phyloP scores from a whole-genome alignment of 2,329 filamentous ascomycete genomes.

The Scedosporium dehoogii region DNA sequence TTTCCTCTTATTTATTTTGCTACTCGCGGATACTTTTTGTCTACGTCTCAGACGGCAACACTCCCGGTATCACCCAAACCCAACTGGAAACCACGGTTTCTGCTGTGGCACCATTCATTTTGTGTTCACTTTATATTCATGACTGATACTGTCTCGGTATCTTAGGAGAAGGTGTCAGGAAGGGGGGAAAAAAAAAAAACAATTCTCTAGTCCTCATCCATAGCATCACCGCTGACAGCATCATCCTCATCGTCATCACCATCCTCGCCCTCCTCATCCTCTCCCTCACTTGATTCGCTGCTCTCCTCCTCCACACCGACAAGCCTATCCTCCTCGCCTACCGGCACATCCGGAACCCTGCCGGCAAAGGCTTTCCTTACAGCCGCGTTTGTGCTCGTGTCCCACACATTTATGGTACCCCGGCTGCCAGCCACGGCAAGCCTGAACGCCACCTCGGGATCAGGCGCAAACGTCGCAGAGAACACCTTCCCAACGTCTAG shows the following conservation, averaged over 20 bases:
- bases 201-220: conserved; percentile 30
- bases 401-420: conserved; percentile 88
- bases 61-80: background rate
- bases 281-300: conserved; percentile 57
- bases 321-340: conserved; percentile 62
- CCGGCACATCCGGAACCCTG: conserved; percentile 45
- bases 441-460: conserved; percentile 82
- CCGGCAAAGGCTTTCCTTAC: conserved; percentile 76
- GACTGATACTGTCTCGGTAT: background rate
- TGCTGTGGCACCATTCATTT: background rate
- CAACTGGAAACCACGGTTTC: background rate
- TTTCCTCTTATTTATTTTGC: background rate
- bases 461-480: conserved; percentile 80
- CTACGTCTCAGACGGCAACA: background rate
- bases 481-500: conserved; percentile 94
- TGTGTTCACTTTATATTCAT: background rate
- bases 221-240: conserved; percentile 1
- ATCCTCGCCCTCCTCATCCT: conserved; percentile 34
- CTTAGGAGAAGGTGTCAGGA: background rate
- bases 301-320: conserved; percentile 62
- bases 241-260: conserved; percentile 38
- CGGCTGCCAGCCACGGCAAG: conserved; percentile 92
- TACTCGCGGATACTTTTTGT: background rate
- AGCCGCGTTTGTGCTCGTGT: conserved; percentile 84
- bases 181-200: background rate